These are phyloP conservation scores for Cyberlindnera euphorbiiphila DNA, from an alignment of 805 yeast species.

Conservation along the genomic window DNA sequence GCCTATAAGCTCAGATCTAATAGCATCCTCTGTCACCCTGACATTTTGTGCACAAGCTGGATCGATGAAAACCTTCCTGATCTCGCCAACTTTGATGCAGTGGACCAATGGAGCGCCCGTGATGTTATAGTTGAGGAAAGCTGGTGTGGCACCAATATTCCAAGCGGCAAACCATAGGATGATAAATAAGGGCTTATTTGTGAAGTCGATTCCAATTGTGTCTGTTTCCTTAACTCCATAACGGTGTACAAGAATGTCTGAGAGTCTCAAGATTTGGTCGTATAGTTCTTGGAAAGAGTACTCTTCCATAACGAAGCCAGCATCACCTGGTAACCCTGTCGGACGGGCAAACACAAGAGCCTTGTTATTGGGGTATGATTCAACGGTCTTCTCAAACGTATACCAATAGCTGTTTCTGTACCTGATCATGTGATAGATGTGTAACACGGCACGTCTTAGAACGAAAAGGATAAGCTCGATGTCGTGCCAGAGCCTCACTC, in stretches of 20 bases:
- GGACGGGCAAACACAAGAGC: constrained; percentile 60
- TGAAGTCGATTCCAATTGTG: constrained; percentile 68
- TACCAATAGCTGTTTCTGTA: constrained; percentile 56
- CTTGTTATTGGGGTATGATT: constrained; percentile 41
- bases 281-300: constrained; percentile 70
- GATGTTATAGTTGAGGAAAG: constrained; percentile 79
- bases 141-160: constrained; percentile 89
- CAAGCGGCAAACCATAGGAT: constrained; percentile 82
- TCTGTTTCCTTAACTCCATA: constrained; percentile 65
- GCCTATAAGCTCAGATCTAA: constrained; percentile 34
- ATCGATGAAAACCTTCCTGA: constrained; percentile 67
- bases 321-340: constrained; percentile 40
- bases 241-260: constrained; percentile 58
- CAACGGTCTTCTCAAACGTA: constrained; percentile 54
- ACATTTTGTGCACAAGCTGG: constrained; percentile 59
- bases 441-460: constrained; percentile 19
- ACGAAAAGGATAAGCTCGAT: constrained; percentile 21
- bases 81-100: constrained; percentile 67
- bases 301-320: constrained; percentile 54
- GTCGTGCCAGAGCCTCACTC: constrained; percentile 14
- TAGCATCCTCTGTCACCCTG: constrained; percentile 42
- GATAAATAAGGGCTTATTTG: constrained; percentile 79
- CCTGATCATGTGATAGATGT: constrained; percentile 10
- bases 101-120: constrained; percentile 73
- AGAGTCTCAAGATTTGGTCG: constrained; percentile 59